Evolutionary conservation across 495 filamentous ascomycete genomes (phyloP), one percentile per base, ranked within the genome.

Genomic region (Arthonia radiata): DNA sequence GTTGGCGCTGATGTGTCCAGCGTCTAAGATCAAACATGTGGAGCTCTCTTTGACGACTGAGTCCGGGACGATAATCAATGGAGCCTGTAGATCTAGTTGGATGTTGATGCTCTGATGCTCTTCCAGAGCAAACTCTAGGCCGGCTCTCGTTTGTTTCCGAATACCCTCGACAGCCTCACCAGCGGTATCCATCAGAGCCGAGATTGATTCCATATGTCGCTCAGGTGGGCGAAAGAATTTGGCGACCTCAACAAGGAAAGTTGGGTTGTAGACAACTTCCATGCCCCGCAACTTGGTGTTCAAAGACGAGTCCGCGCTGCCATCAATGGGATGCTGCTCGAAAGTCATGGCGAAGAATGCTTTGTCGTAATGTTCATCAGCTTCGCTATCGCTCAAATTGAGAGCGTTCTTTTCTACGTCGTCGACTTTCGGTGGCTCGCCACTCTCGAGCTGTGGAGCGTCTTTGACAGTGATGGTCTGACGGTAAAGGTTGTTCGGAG

Each of bases 21-120:
- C 86, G 51, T 97, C 86, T 15, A 97, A 42, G 31, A 97, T 93
- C 26, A 97, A 51, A 43, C 86, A 94, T 11, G 79, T 69, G 4
- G 77, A 70, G 29, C 56, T 69, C 36, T 72, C 59, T 30, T 68
- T 58, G 2, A 72, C 83, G 36, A 93, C 80, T 36, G 71, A 89
- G 40, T 94, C 79, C 0, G 86, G 86, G 12, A 97, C 66, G 35
- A 97, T 94, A 38, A 97, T 91, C 10, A 97, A 57, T 21, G 86
- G 86, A 4, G 86, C 86, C 42, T 90, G 81, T 6, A 97, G 65
- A 50, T 97, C 89, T 24, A 97, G 59, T 37, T 92, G 81, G 3
- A 81, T 81, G 44, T 94, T 89, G 31, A 97, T 67, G 9, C 86
- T 94, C 57, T 93, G 94, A 49, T 97, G 86, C 41, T 94, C 89